phyloP scores from a whole-genome alignment of 1,284 basidiomycete genomes.

The Salmacisia buchloeana region DNA sequence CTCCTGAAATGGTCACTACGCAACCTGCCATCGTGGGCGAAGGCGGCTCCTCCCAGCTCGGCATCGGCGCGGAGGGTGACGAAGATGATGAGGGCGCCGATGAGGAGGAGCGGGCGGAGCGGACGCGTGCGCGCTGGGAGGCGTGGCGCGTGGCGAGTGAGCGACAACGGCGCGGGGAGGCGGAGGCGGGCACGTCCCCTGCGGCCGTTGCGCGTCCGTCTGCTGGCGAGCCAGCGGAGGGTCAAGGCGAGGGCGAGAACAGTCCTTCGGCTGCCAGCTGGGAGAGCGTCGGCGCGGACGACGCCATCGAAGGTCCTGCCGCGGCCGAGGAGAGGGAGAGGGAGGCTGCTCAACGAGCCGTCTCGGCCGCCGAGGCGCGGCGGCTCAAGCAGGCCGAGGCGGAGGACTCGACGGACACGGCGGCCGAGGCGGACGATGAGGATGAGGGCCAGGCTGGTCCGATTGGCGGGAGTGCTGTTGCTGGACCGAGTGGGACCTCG shows the following conservation, averaged over 20 bases:
- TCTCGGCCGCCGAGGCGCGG: background rate
- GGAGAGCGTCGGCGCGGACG: background rate
- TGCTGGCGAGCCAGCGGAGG: no score
- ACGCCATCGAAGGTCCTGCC: background rate
- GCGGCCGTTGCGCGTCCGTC: background rate
- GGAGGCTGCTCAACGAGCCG: background rate
- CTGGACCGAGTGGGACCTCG: background rate
- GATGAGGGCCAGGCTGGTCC: no score
- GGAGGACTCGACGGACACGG: background rate
- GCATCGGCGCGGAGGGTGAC: background rate
- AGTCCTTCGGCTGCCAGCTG: no score
- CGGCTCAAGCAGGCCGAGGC: background rate
- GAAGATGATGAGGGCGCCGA: background rate
- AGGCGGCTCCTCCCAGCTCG: background rate
- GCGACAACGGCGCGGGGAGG: no score
- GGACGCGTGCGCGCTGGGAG: slow-evolving; percentile 3
- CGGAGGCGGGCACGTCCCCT: background rate
- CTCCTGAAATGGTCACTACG: no score
- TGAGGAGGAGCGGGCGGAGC: background rate
- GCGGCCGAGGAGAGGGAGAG: background rate
- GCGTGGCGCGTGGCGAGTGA: slow-evolving; percentile 2
- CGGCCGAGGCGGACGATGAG: background rate
- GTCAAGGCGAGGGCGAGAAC: no score
- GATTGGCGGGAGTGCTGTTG: no score
- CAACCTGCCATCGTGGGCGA: background rate